Base-by-base conservation (phyloP, 2,329 filamentous ascomycete genomes). In the Colletotrichum acutatum region DNA sequence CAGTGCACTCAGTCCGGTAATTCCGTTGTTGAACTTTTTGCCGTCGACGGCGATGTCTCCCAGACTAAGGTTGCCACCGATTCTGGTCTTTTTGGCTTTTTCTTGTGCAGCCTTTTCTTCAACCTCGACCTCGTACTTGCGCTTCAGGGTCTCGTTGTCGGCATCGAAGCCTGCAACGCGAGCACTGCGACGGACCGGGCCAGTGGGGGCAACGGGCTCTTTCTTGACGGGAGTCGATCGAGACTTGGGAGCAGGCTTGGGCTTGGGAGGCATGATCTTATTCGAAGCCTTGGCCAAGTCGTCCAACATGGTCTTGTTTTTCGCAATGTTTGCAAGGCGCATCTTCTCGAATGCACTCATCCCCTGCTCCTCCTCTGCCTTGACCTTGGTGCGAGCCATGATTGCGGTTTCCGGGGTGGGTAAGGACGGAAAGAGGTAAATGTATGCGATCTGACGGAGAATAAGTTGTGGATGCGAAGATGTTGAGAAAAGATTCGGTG, bases 261-360 rank as follows among this genome's bases (percentile, higher is more conserved):
- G 86, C 67, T 89, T 90, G 0, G 89, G 86, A 1, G 92, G 93
- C 12, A 93, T 85, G n/a, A 91, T 87, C 62, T 89, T 91, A 26
- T 93, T 92, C 0, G 94, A 91, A 0, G 93, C 89, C 2, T 90
- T 90, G 2, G 93, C 92, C 1, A 97, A 89, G 72, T 95, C 93
- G 72, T 93, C 93, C 0, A 98, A 83, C 0, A 98, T 80, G 0
- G 92, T 94, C 82, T 96, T 93, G 77, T 97, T 97, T 66, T 94
- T 92, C 0, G 92, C 94, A 53, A 97, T 97, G 76, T 98, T 98
- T 74, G 95, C 94, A 19, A 94, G 89, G 0, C 95, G 89, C 76
- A 94, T 91, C 78, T 92, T 91, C 86, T 98, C 95, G 82, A 97
- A 98, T 52, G 95, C 94, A 82, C 94, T 97, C 77, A 97, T 85